Base-by-base conservation (phyloP, 2,329 filamentous ascomycete species). In the Clonostachys rosea region DNA sequence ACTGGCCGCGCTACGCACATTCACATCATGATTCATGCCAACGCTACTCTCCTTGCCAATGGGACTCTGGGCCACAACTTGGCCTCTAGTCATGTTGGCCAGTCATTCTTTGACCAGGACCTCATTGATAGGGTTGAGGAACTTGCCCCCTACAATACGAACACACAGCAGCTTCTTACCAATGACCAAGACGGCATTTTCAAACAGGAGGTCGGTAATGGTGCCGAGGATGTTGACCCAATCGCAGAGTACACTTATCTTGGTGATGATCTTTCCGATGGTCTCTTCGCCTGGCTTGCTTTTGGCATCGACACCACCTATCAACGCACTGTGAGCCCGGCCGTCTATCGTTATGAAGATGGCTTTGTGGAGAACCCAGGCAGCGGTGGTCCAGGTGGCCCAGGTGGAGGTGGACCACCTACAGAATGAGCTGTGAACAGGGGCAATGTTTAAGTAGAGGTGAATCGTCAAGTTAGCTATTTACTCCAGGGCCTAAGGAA, bases 91-190 rank as follows among this genome's bases (percentile, higher is more conserved):
- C 79, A 85, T 59, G 73, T 84, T 33, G 81, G 82, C n/a, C 81
- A 86, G 60, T 62, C 82, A 47, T 85, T 81, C 66, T 79, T 83
- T 57, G 79, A 84, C 60, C 75, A 84, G 56, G 68, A 71, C 46
- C 72, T 86, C 30, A 73, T 81, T 49, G 51, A 61, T 5, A 57
- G 66, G 18, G 78, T 83, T 41, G 76, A 81, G 48, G 56, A 62
- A 16, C 64, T 65, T 0, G 56, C 62, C 2, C 78, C 80, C 2
- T 79, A 79, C 59, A 61, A 54, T 36, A 59, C 58, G 45, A 79
- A 78, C 59, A 69, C 61, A 0, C 69, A 73, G 53, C 52, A 59
- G 0, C 47, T 75, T 34, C 81, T 74, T 4, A 64, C 58, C 34
- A 85, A 85, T 56, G 64, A 62, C 3, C 66, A 78, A 0, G 81